phyloP scores from a whole-genome alignment of 202 grass and related monocot genomes.

The Elaeis oleifera region DNA sequence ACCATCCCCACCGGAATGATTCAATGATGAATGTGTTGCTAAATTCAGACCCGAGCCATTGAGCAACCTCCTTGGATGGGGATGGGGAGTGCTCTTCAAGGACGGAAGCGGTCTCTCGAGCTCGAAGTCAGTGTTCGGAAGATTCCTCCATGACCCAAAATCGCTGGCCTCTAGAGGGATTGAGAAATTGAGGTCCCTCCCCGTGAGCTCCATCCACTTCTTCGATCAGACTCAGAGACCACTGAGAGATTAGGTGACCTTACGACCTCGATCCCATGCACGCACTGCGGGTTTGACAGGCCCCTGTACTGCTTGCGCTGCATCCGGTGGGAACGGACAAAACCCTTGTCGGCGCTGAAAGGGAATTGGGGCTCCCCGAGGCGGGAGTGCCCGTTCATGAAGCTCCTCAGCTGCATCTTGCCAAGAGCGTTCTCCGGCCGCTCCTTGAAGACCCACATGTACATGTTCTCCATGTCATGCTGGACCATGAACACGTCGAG shows the following conservation, averaged over 20 bases:
- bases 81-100: conserved; percentile 37
- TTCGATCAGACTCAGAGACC: conserved; percentile 56
- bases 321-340: conserved; percentile 81
- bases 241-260: conserved; percentile 46
- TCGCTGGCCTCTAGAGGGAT: conserved; percentile 56
- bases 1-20: conserved; percentile 41
- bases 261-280: conserved; percentile 75
- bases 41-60: conserved; percentile 72
- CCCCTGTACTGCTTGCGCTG: conserved; percentile 93
- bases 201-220: conserved; percentile 80
- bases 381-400: conserved; percentile 95
- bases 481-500: conserved; percentile 85
- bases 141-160: conserved; percentile 88
- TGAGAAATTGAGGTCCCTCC: conserved; percentile 62
- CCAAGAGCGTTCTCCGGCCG: conserved; percentile 81
- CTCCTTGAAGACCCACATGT: conserved; percentile 94
- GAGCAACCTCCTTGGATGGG: conserved; percentile 51
- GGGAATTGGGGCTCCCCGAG: conserved; percentile 88
- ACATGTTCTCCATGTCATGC: conserved; percentile 99
- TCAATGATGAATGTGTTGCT: conserved; percentile 43
- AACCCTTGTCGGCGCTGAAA: conserved; percentile 76
- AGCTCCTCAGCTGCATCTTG: conserved; percentile 95
- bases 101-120: conserved; percentile 44
- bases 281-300: conserved; percentile 77
- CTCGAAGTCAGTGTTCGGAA: conserved; percentile 67